Conservation (phyloP, 1,139 yeast genomes). For the Saccharomyces hybrid region DNA sequence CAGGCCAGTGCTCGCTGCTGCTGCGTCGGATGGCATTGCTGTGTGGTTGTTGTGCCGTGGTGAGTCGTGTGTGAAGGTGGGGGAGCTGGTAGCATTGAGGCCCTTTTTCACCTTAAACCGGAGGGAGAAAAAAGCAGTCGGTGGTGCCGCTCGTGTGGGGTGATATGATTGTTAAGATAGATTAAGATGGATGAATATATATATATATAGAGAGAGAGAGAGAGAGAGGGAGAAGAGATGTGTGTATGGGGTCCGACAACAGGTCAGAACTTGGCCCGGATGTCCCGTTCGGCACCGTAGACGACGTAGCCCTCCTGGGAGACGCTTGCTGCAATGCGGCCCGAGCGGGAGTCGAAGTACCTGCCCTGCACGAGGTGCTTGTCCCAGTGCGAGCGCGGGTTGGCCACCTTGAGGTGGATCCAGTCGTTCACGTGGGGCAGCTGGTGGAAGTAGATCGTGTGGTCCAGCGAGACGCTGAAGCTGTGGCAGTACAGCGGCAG, state of each 20-base stretch:
- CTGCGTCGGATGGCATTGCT: neutral
- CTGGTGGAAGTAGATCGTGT: constrained; percentile 60
- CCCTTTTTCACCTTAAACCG: neutral
- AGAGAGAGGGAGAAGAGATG: too few relatives aligned
- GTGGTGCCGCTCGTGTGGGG: neutral
- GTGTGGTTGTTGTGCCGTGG: neutral
- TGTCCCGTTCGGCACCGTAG: constrained; percentile 16
- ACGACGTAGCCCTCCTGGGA: constrained; percentile 57
- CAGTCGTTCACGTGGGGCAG: constrained; percentile 45
- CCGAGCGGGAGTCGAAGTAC: constrained; percentile 41
- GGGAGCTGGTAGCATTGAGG: neutral
- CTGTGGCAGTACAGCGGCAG: constrained; percentile 36
- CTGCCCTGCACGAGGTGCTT: constrained; percentile 55
- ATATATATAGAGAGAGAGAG: too few relatives aligned
- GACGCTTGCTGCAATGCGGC: constrained; percentile 55
- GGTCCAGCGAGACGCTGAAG: constrained; percentile 58
- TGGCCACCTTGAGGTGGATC: constrained; percentile 44
- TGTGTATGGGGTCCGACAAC: too few relatives aligned
- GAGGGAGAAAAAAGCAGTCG: neutral
- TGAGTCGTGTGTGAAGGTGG: too few relatives aligned
- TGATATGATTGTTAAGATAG: neutral
- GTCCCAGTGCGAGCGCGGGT: constrained; percentile 46
- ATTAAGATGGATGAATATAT: too few relatives aligned
- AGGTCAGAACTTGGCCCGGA: constrained; percentile 15
- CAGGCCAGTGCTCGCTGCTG: constrained; percentile 47